phyloP scores from a whole-genome alignment of 257 asterid genomes.

The Ballota nigra region DNA sequence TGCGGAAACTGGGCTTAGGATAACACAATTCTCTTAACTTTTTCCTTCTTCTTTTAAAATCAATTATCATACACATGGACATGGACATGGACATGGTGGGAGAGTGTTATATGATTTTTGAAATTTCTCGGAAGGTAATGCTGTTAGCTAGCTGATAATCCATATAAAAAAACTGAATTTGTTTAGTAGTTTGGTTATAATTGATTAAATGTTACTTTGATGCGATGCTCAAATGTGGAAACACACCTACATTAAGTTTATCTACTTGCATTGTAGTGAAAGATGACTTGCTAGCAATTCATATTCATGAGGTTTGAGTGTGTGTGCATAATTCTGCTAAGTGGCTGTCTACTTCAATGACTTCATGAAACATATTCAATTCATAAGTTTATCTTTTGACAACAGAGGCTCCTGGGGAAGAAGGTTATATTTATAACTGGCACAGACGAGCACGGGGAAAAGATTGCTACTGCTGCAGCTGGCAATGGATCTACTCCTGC shows the following conservation, averaged over 20 bases:
- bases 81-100: no score
- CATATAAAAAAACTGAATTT: background rate
- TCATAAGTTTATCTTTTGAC: constrained; percentile 7
- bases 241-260: no score
- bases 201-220: background rate
- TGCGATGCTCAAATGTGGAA: no score
- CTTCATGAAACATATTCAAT: constrained; percentile 2
- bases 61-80: background rate
- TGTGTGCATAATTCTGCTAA: constrained; percentile 5
- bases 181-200: background rate
- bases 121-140: background rate
- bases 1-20: background rate
- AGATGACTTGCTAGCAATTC: background rate
- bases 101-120: background rate
- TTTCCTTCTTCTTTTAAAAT: no score
- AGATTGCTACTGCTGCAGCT: constrained; percentile 88
- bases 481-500: constrained; percentile 67
- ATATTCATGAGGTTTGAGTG: background rate
- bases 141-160: constrained; percentile 1
- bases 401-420: constrained; percentile 81
- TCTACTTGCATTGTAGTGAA: background rate
- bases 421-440: constrained; percentile 88
- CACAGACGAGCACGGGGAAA: constrained; percentile 97
- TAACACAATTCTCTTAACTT: no score
- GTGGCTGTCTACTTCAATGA: background rate